Percentiles rank a stretch among this genome's conserved stretches.
Conservation (phyloP, 345 rosid genomes). For the Reutealis trisperma region DNA sequence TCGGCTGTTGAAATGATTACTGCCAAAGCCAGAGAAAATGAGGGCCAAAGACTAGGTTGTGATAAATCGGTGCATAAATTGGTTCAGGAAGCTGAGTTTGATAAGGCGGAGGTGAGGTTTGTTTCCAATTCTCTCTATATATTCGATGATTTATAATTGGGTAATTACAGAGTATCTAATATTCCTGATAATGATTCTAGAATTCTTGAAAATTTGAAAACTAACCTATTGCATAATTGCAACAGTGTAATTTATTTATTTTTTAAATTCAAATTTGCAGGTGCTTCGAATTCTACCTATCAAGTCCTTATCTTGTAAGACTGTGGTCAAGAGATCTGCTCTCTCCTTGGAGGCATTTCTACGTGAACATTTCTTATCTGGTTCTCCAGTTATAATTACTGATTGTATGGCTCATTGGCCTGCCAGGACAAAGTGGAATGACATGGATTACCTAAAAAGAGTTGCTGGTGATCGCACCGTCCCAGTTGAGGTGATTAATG, state of each 20-base stretch:
- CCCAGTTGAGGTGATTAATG: slow-evolving; percentile 85
- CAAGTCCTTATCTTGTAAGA: slow-evolving; percentile 58
- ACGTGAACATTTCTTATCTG: slow-evolving; percentile 59
- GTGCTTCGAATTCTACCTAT: slow-evolving; percentile 57
- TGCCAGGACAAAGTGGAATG: slow-evolving; percentile 84
- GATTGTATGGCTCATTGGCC: slow-evolving; percentile 97
- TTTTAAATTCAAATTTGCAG: slow-evolving; percentile 33
- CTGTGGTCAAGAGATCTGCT: slow-evolving; percentile 72
- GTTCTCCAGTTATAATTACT: slow-evolving; percentile 79
- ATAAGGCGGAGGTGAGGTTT: slow-evolving; percentile 61
- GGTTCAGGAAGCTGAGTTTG: slow-evolving; percentile 47
- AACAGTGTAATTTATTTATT: not conserved
- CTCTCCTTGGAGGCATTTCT: slow-evolving; percentile 85
- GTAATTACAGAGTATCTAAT: not conserved
- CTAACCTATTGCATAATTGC: not conserved
- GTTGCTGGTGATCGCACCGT: slow-evolving; percentile 92
- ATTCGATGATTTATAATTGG: not conserved
- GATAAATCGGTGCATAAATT: slow-evolving; percentile 28
- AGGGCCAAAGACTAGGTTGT: slow-evolving; percentile 23
- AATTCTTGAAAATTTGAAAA: not conserved
- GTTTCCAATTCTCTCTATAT: slow-evolving; percentile 19
- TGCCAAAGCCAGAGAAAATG: slow-evolving; percentile 42
- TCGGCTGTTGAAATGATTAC: slow-evolving; percentile 49
- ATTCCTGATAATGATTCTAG: not conserved
- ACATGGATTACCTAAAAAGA: slow-evolving; percentile 64